These are phyloP conservation scores for Cynara cardunculus DNA, from an alignment of 129 eudicot genomes.

Conservation along the genomic window DNA sequence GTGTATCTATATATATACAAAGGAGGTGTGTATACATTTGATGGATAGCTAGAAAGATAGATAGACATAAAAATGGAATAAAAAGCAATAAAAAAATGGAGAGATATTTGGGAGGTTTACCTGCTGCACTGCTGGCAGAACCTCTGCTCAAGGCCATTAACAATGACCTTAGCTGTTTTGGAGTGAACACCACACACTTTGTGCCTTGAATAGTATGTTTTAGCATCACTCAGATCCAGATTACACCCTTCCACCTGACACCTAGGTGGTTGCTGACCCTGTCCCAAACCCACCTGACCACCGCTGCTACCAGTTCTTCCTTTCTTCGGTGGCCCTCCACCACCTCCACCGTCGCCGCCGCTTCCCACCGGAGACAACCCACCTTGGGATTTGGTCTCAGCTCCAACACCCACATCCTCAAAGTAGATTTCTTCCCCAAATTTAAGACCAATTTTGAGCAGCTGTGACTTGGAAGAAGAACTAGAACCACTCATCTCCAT, in stretches of 20 bases:
- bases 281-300: constrained; percentile 37
- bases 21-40: neutral
- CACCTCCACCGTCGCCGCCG: constrained; percentile 18
- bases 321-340: constrained; percentile 56
- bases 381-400: constrained; percentile 37
- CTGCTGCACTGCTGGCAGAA: constrained; percentile 99
- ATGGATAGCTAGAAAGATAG: neutral
- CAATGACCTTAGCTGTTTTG: constrained; percentile 67
- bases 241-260: constrained; percentile 95
- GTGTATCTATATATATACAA: neutral
- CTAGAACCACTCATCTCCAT: constrained; percentile 44
- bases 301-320: constrained; percentile 59
- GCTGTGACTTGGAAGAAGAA: constrained; percentile 35
- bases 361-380: constrained; percentile 39
- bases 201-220: constrained; percentile 84
- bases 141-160: constrained; percentile 81
- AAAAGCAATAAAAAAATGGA: neutral
- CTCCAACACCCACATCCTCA: constrained; percentile 64
- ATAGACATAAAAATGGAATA: neutral
- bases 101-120: constrained; percentile 18
- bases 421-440: constrained; percentile 78
- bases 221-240: constrained; percentile 91
- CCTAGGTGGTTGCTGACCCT: constrained; percentile 53
- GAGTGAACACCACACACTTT: constrained; percentile 90
- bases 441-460: constrained; percentile 48